Evolutionary conservation across 805 yeast species (phyloP), one percentile per base, ranked within the genome.

Genomic region (Spathaspora girioi): DNA sequence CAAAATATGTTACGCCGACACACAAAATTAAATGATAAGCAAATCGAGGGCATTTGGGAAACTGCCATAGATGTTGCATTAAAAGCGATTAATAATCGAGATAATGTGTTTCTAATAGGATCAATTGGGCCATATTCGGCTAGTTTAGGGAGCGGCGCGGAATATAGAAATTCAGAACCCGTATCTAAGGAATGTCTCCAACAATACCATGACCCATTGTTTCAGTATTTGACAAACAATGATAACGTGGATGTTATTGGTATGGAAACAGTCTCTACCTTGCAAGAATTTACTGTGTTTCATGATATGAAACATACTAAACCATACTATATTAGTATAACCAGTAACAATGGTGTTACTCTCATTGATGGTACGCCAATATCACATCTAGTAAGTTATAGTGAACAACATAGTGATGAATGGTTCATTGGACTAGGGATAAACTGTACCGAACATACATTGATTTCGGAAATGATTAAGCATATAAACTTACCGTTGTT

Each of bases 71-170:
- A 54, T 23, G 65, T 62, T 17, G 66, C 67, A n/a, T 40, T 47
- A 12, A 46, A 43, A 1, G 70, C 70, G 1, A 58, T 41, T 15
- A 26, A 43, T 2, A 15, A 26, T 3, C 18, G 32, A 12, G 29
- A 26, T 23, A 23, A 23, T 18, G 50, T 57, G 15, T 55, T 61
- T 45, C 73, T 84, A 5, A 81, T 80, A 1, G 96, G 88, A 0
- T 80, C 88, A 7, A 66, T 87, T 38, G 96, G 96, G 0, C 89
- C 96, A 0, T 89, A 81, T 62, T 96, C 92, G 1, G 87, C 92
- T 0, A 82, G 68, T 56, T 61, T 86, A 38, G 81, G 86, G 27
- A 75, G 81, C 55, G 90, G 91, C 0, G 75, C 86, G 0, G 96
- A 89, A 59, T 89, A 84, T 58, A 96, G 96, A 1, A 75, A 82